Percentiles rank a stretch among this genome's conserved stretches.
Evolutionary conservation across 805 yeast genomes (phyloP).

Genomic region (Saturnispora halmiae): DNA sequence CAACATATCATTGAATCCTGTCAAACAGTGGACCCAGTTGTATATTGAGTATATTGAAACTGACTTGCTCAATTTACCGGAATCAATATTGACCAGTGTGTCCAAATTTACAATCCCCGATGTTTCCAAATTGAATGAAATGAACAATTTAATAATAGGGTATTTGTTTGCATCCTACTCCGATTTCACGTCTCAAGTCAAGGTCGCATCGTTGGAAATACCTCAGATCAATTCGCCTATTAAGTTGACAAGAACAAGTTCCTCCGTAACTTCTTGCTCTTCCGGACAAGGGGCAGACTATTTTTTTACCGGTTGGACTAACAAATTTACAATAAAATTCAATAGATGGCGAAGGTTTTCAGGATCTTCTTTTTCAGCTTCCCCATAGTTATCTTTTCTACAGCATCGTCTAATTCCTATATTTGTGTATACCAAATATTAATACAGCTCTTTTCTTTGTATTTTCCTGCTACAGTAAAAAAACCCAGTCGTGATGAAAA

Average conservation of each 20-base stretch:
- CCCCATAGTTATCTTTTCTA: too few species aligned
- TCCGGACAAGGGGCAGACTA: slow-evolving; percentile 8
- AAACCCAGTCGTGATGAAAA: too few species aligned
- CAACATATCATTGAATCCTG: slow-evolving; percentile 2
- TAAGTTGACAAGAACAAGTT: not conserved
- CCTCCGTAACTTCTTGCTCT: not conserved
- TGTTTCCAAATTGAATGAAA: slow-evolving; percentile 13
- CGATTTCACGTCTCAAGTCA: slow-evolving; percentile 21
- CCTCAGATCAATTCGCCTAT: not conserved
- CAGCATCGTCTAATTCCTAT: too few species aligned
- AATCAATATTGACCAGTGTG: slow-evolving; percentile 18
- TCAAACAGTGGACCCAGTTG: slow-evolving; percentile 21
- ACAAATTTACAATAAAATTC: slow-evolving; percentile 23
- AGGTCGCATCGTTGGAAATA: too few species aligned
- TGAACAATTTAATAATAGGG: slow-evolving; percentile 19
- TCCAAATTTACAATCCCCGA: slow-evolving; percentile 18
- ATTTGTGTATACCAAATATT: too few species aligned
- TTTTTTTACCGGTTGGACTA: too few species aligned
- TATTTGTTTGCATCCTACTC: slow-evolving; percentile 25
- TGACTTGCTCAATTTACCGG: slow-evolving; percentile 29
- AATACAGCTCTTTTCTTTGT: too few species aligned
- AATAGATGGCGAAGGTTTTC: slow-evolving; percentile 26
- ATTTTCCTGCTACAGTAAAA: too few species aligned
- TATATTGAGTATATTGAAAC: slow-evolving; percentile 24
- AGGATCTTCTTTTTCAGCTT: slow-evolving; percentile 14